Conservation (phyloP, 805 yeast genomes). For the Hanseniaspora singularis region DNA sequence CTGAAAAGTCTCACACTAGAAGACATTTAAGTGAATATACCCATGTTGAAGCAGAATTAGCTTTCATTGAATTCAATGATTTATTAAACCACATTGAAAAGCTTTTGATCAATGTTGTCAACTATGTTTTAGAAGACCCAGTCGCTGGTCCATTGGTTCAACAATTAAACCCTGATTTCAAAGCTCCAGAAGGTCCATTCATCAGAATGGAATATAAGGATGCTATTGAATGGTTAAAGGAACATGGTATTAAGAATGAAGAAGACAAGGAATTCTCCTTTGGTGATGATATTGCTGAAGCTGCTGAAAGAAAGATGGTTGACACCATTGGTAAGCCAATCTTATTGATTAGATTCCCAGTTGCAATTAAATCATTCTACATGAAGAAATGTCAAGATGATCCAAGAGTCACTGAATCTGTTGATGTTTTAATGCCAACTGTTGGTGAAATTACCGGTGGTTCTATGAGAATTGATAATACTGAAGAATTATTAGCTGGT, state of each 20-base stretch:
- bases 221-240: conserved; percentile 93
- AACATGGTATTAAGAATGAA: conserved; percentile 86
- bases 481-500: conserved; percentile 76
- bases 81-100: conserved; percentile 74
- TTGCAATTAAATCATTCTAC: conserved; percentile 93
- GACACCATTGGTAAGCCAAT: conserved; percentile 90
- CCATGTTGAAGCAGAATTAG: conserved; percentile 90
- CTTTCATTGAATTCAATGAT: conserved; percentile 78
- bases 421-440: conserved; percentile 96
- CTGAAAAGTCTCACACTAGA: conserved; percentile 97
- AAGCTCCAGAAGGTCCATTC: conserved; percentile 75
- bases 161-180: conserved; percentile 86
- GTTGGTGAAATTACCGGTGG: conserved; percentile 99
- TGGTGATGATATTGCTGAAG: conserved; percentile 99
- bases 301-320: conserved; percentile 98
- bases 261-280: conserved; percentile 86
- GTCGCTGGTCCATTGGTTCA: conserved; percentile 79
- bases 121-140: conserved; percentile 77
- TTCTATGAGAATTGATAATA: conserved; percentile 85
- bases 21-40: conserved; percentile 96
- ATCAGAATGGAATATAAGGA: conserved; percentile 81
- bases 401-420: conserved; percentile 92
- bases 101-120: conserved; percentile 54
- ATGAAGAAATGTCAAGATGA: conserved; percentile 89
- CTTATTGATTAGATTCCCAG: conserved; percentile 86